Base-by-base conservation (phyloP, 257 asterid species). In the Avicennia marina region DNA sequence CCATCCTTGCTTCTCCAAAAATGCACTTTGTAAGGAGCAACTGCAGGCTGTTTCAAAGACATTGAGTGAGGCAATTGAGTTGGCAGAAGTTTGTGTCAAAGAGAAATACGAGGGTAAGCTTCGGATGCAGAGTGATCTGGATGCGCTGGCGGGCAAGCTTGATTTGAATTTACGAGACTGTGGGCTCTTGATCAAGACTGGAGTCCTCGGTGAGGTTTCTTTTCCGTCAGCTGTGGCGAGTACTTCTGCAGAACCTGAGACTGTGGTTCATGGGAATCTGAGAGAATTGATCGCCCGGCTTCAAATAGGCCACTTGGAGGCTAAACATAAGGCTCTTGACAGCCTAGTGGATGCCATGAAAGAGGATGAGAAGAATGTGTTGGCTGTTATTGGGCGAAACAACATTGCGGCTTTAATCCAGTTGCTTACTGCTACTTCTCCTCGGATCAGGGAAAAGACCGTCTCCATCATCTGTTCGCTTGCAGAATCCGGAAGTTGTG, bases 1-100 rank as follows among this genome's bases (percentile, higher is more conserved):
- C 76, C 98, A 91, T 60, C 98, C 98, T n/a, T 91, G 83, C 66
- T 91, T 91, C 79, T 81, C 85, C 0, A 91, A 69, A 68, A 91
- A 88, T 41, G 66, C 86, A 10, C 95, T 91, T 25, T 91, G 96
- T 29, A 78, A 78, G 64, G 98, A 91, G 70, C 98, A 91, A 39
- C 56, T 91, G 65, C 96, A 78, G 75, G 77, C 90, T 2, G 85
- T 88, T 12, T 79, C 70, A 5, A 80, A 68, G 74, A 78, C 96
- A 2, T 29, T 91, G 65, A 76, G 62, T 3, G 90, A 83, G 36
- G 77, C 74, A 10, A 81, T 78, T 43, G 81, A 80, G 26, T 64
- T 80, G 17, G 80, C 94, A 0, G 94, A 81, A 29, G 26, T 71
- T 41, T 88, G 96, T 49, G 59, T 67, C 45, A 55, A 58, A 18